Evolutionary conservation across 106 monocot genomes (phyloP).

Genomic region (Allium fistulosum): DNA sequence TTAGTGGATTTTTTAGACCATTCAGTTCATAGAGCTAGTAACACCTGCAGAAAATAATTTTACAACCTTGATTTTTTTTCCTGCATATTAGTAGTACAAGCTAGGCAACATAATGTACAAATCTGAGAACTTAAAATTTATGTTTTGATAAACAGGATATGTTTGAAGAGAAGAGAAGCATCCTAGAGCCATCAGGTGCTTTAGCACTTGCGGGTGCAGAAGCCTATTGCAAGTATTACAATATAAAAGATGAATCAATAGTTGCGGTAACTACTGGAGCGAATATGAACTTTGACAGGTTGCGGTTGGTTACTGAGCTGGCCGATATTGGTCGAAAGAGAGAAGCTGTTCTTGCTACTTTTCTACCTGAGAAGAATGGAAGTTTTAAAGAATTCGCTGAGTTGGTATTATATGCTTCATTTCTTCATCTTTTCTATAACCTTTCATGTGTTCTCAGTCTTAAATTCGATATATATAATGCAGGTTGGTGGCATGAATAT

Average conservation of each 20-base stretch:
- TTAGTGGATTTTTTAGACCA: no score
- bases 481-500: slow-evolving; percentile 94
- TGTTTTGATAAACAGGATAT: slow-evolving; percentile 50
- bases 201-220: slow-evolving; percentile 91
- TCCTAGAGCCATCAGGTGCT: slow-evolving; percentile 96
- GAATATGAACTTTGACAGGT: slow-evolving; percentile 97
- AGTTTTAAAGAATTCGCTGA: slow-evolving; percentile 80
- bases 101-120: background rate
- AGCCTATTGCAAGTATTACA: slow-evolving; percentile 98
- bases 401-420: slow-evolving; percentile 26
- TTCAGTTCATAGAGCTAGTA: no score
- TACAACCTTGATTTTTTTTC: background rate
- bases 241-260: slow-evolving; percentile 67
- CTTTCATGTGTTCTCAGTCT: background rate
- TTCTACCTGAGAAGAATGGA: slow-evolving; percentile 65
- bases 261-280: slow-evolving; percentile 96
- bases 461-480: background rate
- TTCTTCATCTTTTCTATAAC: background rate
- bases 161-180: slow-evolving; percentile 99
- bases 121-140: background rate
- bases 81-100: slow-evolving; percentile 1
- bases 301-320: slow-evolving; percentile 95
- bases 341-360: slow-evolving; percentile 93
- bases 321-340: slow-evolving; percentile 97
- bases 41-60: background rate